Conservation (phyloP, 208 protist genomes). For the Crithidia fasciculata region DNA sequence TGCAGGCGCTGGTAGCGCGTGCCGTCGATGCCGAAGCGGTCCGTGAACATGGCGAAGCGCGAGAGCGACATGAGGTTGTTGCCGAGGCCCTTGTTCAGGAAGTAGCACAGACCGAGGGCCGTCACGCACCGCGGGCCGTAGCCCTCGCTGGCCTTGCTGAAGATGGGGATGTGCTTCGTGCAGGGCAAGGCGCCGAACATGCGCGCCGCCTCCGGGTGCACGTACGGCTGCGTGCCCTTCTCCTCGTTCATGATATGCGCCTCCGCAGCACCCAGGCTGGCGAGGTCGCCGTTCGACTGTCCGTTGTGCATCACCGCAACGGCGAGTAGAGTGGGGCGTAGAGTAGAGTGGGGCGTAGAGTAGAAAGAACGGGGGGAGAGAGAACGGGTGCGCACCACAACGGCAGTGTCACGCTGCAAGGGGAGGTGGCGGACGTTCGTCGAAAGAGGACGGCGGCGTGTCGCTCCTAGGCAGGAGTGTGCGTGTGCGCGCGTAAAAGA, state of each 20-base stretch:
- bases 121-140: slow-evolving; percentile 42
- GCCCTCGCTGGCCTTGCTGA: slow-evolving; percentile 40
- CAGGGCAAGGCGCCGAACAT: not conserved
- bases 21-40: slow-evolving; percentile 39
- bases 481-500: too few relatives aligned
- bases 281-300: too few relatives aligned
- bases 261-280: too few relatives aligned
- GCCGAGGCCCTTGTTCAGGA: slow-evolving; percentile 55
- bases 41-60: slow-evolving; percentile 50
- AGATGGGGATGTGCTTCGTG: slow-evolving; percentile 30
- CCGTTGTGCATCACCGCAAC: too few relatives aligned
- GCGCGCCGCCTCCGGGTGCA: slow-evolving; percentile 37
- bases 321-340: too few relatives aligned
- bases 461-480: too few relatives aligned
- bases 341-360: too few relatives aligned
- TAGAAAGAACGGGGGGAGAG: too few relatives aligned
- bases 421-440: too few relatives aligned
- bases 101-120: slow-evolving; percentile 40
- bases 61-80: slow-evolving; percentile 43
- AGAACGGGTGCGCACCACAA: too few relatives aligned
- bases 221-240: not conserved
- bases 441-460: too few relatives aligned
- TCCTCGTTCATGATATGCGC: not conserved
- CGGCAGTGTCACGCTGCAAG: too few relatives aligned
- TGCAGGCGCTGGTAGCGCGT: slow-evolving; percentile 53